Evolutionary conservation across 257 asterid genomes (phyloP).

Genomic region (Vinca minor): DNA sequence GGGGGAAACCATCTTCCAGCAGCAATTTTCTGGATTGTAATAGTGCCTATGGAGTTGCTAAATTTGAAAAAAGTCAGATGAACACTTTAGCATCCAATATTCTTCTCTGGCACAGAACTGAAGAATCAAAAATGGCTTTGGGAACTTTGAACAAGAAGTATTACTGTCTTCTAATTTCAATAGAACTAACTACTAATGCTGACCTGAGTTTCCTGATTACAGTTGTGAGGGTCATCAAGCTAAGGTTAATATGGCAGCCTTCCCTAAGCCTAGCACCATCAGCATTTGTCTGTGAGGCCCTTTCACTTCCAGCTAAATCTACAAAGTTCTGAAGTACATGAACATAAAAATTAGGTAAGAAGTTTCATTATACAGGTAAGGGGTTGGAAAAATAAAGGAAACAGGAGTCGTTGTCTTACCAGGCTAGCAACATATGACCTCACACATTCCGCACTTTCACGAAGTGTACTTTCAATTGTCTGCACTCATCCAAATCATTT

Average conservation of each 20-base stretch:
- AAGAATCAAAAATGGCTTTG: background rate
- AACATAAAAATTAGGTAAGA: background rate
- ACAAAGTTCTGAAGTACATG: conserved; percentile 64
- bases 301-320: conserved; percentile 94
- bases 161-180: background rate
- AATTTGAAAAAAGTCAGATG: background rate
- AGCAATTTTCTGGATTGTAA: background rate
- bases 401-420: conserved; percentile 37
- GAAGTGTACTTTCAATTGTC: conserved; percentile 86
- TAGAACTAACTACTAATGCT: background rate
- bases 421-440: conserved; percentile 89
- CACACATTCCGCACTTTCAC: conserved; percentile 82
- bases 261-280: conserved; percentile 91
- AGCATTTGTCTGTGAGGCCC: conserved; percentile 89
- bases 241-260: conserved; percentile 95
- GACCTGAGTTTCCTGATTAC: conserved; percentile 92
- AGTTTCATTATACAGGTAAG: background rate
- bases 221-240: conserved; percentile 93
- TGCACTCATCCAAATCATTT: conserved; percentile 33
- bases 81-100: background rate
- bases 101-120: background rate
- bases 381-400: background rate
- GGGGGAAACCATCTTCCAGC: background rate
- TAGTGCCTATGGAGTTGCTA: background rate
- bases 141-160: background rate